Evolutionary conservation across 2,329 filamentous ascomycete species (phyloP), one percentile per base, ranked within the genome.

Genomic region (Ramichloridium luteum): DNA sequence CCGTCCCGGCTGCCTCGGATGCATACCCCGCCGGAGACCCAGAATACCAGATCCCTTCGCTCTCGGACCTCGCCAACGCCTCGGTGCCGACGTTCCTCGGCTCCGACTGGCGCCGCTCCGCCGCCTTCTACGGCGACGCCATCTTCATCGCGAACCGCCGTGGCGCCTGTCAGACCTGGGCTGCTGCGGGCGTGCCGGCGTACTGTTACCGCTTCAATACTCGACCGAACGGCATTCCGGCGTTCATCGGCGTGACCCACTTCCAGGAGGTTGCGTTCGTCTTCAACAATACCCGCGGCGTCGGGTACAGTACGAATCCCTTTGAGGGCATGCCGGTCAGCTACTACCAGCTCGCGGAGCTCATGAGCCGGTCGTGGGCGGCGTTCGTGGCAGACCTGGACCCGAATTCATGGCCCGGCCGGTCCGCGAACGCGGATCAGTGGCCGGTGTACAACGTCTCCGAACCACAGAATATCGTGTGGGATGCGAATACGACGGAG

Each of bases 161-260:
- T 16, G 56, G 63, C 13, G 64, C 67, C 4, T 67, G 64, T 38
- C 56, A 70, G 42, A 56, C 59, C 1, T 74, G 68, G 64, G 57
- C 68, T 9, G 54, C 55, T 6, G 51, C 58, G 16, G 55, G 57
- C 10, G 45, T 70, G 2, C 57, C 65, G 5, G 68, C 68, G 6
- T 77, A 73, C 57, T 69, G 65, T 45, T 78, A 75, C 55, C 65
- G 69, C 28, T 78, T 77, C 60, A 72, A 77, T 46, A 69, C 70
- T 6, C 53, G 65, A 11, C 54, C 64, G 0, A 58, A 61, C 3
- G 65, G 68, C 6, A 42, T 63, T 1, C 50, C 58, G 1, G 53
- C 56, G 8, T 50, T 55, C 1, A 47, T 54, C 1, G 67, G 65
- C 1, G 65, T 62, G 0, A 62, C 63, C 0, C 72, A 76, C 48